These are phyloP conservation scores for Olyra latifolia DNA, from an alignment of 176 grass and related monocot genomes.

Conservation along the genomic window DNA sequence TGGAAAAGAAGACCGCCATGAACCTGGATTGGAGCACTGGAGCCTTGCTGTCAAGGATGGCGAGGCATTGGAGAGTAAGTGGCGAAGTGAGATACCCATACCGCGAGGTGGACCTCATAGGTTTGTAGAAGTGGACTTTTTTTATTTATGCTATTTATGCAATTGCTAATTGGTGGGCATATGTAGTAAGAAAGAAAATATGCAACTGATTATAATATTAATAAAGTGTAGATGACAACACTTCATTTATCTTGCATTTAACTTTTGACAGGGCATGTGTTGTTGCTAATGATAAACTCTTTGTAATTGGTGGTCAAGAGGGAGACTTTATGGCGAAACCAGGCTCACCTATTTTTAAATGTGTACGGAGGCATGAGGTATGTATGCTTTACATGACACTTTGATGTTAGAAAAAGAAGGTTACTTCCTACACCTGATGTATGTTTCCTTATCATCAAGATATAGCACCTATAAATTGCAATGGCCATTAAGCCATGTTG, in stretches of 20 bases:
- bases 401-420: background rate
- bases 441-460: background rate
- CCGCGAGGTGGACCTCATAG: slow-evolving; percentile 88
- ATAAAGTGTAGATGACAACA: background rate
- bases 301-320: slow-evolving; percentile 95
- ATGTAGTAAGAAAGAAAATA: background rate
- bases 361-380: slow-evolving; percentile 77
- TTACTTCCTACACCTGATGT: background rate
- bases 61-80: slow-evolving; percentile 70
- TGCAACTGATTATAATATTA: background rate
- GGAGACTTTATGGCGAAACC: slow-evolving; percentile 94
- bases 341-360: slow-evolving; percentile 90
- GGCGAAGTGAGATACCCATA: slow-evolving; percentile 72
- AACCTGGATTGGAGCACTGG: slow-evolving; percentile 83
- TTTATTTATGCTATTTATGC: slow-evolving; percentile 1
- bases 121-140: slow-evolving; percentile 15
- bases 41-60: slow-evolving; percentile 87
- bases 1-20: slow-evolving; percentile 83
- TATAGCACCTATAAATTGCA: background rate
- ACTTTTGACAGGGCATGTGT: slow-evolving; percentile 63
- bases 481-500: background rate
- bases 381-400: background rate
- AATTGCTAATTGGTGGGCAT: background rate
- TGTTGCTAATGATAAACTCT: slow-evolving; percentile 69
- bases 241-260: slow-evolving; percentile 10